phyloP scores from a whole-genome alignment of 2,329 filamentous ascomycete species.

The Aspergillus felis region DNA sequence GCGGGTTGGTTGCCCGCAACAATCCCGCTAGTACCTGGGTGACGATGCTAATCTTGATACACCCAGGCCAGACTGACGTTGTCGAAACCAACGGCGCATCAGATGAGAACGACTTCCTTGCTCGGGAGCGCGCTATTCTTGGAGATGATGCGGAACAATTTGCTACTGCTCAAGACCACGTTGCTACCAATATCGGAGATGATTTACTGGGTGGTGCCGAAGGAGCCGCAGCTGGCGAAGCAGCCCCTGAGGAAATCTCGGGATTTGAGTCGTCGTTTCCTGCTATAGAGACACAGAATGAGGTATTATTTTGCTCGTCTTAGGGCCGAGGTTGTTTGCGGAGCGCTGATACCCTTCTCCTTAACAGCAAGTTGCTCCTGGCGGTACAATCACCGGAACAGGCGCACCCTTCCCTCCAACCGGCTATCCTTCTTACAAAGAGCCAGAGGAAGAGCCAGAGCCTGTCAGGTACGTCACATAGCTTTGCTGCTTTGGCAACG shows the following conservation, averaged over 20 bases:
- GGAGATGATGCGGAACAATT: slow-evolving; percentile 95
- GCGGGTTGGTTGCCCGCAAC: slow-evolving; percentile 43
- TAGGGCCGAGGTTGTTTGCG: neutral
- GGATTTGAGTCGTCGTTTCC: slow-evolving; percentile 89
- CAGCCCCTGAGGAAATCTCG: slow-evolving; percentile 45
- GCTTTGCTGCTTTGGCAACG: neutral
- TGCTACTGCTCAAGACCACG: slow-evolving; percentile 65
- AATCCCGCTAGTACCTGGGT: slow-evolving; percentile 16
- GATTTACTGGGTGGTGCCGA: slow-evolving; percentile 67
- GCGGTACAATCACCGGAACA: slow-evolving; percentile 74
- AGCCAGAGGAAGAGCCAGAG: slow-evolving; percentile 76
- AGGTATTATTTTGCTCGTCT: slow-evolving; percentile 49
- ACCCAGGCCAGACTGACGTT: slow-evolving; percentile 33
- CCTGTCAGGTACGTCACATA: slow-evolving; percentile 59
- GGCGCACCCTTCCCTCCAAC: slow-evolving; percentile 53
- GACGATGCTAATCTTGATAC: slow-evolving; percentile 21
- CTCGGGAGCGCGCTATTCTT: slow-evolving; percentile 82
- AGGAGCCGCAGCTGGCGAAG: slow-evolving; percentile 13
- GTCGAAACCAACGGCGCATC: slow-evolving; percentile 29
- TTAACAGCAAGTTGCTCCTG: slow-evolving; percentile 64
- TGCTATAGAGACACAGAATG: slow-evolving; percentile 69
- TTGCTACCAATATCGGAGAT: slow-evolving; percentile 58
- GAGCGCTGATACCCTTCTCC: slow-evolving; percentile 13
- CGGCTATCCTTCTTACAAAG: slow-evolving; percentile 51
- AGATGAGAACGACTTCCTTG: slow-evolving; percentile 81